Evolutionary conservation across 2,329 filamentous ascomycete genomes (phyloP), one percentile per base, ranked within the genome.

Genomic region (Cytospora schulzeri): DNA sequence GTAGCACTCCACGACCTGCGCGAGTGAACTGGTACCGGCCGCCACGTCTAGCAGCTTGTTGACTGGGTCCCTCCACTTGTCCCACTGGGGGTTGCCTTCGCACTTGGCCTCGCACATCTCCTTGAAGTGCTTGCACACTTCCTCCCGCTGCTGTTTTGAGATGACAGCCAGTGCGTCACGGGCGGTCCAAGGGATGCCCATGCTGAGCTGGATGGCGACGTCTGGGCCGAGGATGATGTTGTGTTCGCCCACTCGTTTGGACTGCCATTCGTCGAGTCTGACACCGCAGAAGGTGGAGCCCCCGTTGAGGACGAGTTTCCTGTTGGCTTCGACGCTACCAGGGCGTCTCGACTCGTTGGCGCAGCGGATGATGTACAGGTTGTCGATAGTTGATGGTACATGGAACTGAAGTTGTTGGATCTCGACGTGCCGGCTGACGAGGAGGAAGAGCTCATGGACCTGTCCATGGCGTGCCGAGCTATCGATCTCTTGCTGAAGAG

Each of bases 51-150:
- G 65, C 7, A 66, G 65, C 57, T 66, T 66, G 58, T 59, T 65
- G 53, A 66, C 65, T n/a, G 65, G 65, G 24, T 50, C 59, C 50
- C 60, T 64, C 65, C 65, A 66, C 65, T 57, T 61, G 38, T 65
- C 56, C 65, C 65, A 66, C 58, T 64, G 54, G 4, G 65, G 65
- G 9, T 19, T 35, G 55, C 63, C 65, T 54, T 66, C 62, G 41
- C 53, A 65, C 55, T 66, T 66, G 26, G 65, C 62, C n/a, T 66
- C 62, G 58, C 65, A 66, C 65, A 66, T 66, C 17, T 66, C 65
- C 29, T 48, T 57, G 58, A 66, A 66, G 55, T 66, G 65, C 50
- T 38, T 55, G 12, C 51, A 50, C 22, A 62, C 62, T 41, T 66
- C 62, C 54, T 66, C 58, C 11, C 65, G 62, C 58, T 66, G 65